phyloP scores from a whole-genome alignment of 1,284 basidiomycete species.

The Cystobasidium pallidum region DNA sequence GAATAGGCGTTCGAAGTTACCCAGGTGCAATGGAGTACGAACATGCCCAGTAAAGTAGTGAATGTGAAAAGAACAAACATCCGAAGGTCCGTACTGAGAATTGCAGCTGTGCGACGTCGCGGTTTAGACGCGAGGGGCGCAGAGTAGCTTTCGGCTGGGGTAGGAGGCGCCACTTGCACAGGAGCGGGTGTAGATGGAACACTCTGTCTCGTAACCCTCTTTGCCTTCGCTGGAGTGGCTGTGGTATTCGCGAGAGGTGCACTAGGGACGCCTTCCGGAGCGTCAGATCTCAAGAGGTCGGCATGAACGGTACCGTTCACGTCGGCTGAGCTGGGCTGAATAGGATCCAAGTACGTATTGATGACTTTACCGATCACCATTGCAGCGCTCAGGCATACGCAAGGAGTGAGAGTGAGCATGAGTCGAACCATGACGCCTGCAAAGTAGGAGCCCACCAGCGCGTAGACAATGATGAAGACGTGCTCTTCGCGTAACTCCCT shows the following conservation, averaged over 20 bases:
- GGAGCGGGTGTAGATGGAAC: constrained; percentile 54
- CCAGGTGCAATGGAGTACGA: constrained; percentile 95
- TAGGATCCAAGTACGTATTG: constrained; percentile 80
- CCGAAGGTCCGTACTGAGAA: constrained; percentile 85
- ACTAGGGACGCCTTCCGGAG: constrained; percentile 54
- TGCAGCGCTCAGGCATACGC: constrained; percentile 88
- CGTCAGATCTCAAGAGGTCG: constrained; percentile 50
- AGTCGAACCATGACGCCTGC: constrained; percentile 98
- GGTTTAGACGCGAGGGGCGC: constrained; percentile 44
- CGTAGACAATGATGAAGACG: constrained; percentile 98
- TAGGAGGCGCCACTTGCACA: constrained; percentile 53
- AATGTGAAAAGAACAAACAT: constrained; percentile 75
- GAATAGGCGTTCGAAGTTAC: constrained; percentile 95
- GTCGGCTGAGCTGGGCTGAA: constrained; percentile 54
- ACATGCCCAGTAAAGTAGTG: constrained; percentile 79
- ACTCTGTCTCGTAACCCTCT: constrained; percentile 64
- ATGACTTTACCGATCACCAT: constrained; percentile 86
- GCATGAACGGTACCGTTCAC: constrained; percentile 46
- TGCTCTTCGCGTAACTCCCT: constrained; percentile 92
- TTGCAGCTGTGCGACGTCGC: constrained; percentile 61
- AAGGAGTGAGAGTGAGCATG: constrained; percentile 89
- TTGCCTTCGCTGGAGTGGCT: constrained; percentile 62
- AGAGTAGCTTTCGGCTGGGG: constrained; percentile 41
- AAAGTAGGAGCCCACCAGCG: constrained; percentile 94
- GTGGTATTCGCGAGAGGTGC: constrained; percentile 51